Evolutionary conservation across 2,329 filamentous ascomycete species (phyloP).

Genomic region (Aspergillus alliaceus): DNA sequence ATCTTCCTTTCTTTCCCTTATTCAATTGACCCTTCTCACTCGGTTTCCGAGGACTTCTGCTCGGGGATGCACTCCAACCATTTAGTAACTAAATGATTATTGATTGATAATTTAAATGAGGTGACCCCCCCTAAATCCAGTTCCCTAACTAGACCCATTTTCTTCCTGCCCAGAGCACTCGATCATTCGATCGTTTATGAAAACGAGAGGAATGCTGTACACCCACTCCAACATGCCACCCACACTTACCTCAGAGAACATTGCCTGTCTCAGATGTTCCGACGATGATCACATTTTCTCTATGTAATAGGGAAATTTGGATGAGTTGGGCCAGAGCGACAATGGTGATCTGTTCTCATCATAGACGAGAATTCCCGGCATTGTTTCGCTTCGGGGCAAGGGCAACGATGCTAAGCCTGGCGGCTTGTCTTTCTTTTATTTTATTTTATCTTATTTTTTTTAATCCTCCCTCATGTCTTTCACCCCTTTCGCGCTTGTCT

Average conservation of each 20-base stretch:
- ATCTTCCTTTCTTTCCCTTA: neutral
- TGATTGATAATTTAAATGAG: conserved; percentile 13
- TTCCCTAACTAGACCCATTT: neutral
- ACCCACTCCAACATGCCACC: conserved; percentile 3
- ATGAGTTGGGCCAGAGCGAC: neutral
- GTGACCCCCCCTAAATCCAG: neutral
- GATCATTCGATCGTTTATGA: neutral
- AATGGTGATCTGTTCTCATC: neutral
- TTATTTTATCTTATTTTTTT: neutral
- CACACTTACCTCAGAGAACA: neutral
- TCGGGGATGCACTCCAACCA: neutral
- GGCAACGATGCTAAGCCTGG: neutral
- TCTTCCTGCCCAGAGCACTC: neutral
- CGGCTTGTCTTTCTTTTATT: neutral
- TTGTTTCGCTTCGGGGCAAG: neutral
- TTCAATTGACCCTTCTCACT: neutral
- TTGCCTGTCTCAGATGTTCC: conserved; percentile 1
- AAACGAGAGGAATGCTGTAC: neutral
- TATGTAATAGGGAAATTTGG: neutral
- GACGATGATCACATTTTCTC: conserved; percentile 4
- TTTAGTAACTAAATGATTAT: conserved; percentile 11
- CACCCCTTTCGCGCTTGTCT: neutral
- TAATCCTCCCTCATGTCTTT: too few species aligned
- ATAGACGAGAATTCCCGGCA: neutral
- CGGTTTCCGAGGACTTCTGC: conserved; percentile 3